phyloP scores from a whole-genome alignment of 2,329 filamentous ascomycete genomes.

The Basipetospora chlamydospora region DNA sequence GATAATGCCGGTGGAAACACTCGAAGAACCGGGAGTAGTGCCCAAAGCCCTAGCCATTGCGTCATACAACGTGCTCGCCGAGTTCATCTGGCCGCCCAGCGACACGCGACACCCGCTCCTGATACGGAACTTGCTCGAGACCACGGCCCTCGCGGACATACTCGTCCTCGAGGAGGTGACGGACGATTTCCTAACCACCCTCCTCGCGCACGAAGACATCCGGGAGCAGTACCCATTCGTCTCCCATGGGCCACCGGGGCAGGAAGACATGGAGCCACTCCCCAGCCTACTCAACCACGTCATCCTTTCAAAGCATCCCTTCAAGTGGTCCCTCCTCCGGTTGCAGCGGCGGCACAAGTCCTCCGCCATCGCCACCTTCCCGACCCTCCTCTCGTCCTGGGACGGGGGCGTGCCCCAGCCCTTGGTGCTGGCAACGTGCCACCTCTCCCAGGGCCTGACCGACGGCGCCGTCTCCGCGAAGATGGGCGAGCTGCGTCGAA shows the following conservation, averaged over 20 bases:
- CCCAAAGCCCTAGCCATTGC: constrained; percentile 19
- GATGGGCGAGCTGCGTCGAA: constrained; percentile 35
- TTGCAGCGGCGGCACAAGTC: constrained; percentile 43
- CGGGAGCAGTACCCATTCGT: constrained; percentile 35
- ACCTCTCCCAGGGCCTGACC: constrained; percentile 46
- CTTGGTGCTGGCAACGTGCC: constrained; percentile 39
- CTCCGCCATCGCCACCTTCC: constrained; percentile 32
- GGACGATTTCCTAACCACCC: constrained; percentile 43
- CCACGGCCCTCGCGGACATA: constrained; percentile 28
- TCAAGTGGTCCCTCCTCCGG: constrained; percentile 39
- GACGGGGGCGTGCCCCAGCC: not conserved
- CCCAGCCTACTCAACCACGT: constrained; percentile 47
- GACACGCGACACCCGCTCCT: constrained; percentile 26
- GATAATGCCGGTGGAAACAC: too few relatives aligned
- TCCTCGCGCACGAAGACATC: constrained; percentile 33
- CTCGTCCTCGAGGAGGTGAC: constrained; percentile 49
- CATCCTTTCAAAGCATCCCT: constrained; percentile 39
- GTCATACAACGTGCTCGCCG: constrained; percentile 38
- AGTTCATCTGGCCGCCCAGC: constrained; percentile 31
- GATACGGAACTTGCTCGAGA: constrained; percentile 27
- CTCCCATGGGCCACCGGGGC: constrained; percentile 41
- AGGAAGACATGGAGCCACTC: constrained; percentile 36
- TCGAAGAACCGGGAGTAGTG: too few relatives aligned
- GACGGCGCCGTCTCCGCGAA: constrained; percentile 43
- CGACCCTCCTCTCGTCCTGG: not conserved